Percentiles rank a stretch among this genome's conserved stretches.
These are phyloP conservation scores for Ensete glaucum DNA, from an alignment of 176 grass and related monocot species.

Conservation along the genomic window DNA sequence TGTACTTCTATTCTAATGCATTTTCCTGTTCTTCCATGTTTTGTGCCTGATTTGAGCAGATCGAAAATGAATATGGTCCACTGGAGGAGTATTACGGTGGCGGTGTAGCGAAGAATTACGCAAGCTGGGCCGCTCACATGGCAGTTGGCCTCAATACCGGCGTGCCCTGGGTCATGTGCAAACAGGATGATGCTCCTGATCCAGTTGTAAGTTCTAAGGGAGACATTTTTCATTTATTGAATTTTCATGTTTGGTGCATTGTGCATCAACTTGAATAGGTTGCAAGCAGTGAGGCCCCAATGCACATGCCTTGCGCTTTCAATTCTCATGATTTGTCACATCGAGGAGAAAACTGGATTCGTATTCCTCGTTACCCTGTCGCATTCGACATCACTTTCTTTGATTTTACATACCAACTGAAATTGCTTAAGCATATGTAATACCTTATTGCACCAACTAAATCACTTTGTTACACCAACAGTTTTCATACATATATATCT, in stretches of 20 bases:
- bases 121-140: conserved; percentile 87
- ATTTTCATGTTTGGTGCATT: neutral
- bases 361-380: neutral
- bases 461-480: neutral
- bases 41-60: conserved; percentile 24
- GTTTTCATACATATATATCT: neutral
- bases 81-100: conserved; percentile 49
- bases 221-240: neutral
- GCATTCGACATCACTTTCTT: neutral
- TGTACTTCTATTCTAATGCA: neutral
- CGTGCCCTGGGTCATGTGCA: conserved; percentile 98
- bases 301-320: neutral
- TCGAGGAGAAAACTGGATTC: neutral
- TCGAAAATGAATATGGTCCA: conserved; percentile 91
- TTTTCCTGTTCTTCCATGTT: neutral
- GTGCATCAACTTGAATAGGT: neutral
- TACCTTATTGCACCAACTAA: neutral
- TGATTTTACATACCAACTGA: neutral
- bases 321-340: neutral
- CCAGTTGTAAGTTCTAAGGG: conserved; percentile 46
- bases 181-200: conserved; percentile 89
- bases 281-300: neutral
- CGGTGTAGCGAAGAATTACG: conserved; percentile 49
- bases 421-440: neutral
- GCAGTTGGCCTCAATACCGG: conserved; percentile 76